These are phyloP conservation scores for Fraxinus sp. DNA, from an alignment of 305 asterid species.

Conservation along the genomic window DNA sequence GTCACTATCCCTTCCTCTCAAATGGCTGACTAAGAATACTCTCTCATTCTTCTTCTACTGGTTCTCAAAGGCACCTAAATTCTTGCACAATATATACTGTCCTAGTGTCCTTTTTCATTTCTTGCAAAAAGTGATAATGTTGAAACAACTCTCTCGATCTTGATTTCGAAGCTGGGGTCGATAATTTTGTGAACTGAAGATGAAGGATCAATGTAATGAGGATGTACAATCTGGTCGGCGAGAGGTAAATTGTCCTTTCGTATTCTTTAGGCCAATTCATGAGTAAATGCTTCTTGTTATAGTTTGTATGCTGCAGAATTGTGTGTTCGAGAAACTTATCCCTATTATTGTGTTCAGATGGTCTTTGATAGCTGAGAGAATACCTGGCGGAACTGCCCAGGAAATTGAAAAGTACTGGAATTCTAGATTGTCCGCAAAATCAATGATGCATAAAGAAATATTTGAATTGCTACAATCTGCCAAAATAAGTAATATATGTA, in stretches of 20 bases:
- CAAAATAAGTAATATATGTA: too few species aligned
- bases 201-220: neutral
- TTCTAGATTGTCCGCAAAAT: conserved; percentile 10
- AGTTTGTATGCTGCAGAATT: neutral
- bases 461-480: neutral
- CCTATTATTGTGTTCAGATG: conserved; percentile 27
- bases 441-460: neutral
- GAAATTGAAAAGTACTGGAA: conserved; percentile 45
- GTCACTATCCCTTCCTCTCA: neutral
- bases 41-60: neutral
- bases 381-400: conserved; percentile 49
- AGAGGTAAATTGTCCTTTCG: conserved; percentile 4
- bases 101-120: neutral
- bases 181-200: neutral
- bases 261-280: neutral
- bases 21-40: neutral
- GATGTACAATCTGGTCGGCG: conserved; percentile 20
- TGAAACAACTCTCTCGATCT: neutral
- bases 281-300: neutral
- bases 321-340: neutral
- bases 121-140: neutral
- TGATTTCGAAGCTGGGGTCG: neutral
- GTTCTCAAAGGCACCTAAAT: neutral
- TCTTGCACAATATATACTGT: neutral
- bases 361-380: conserved; percentile 60